Evolutionary conservation across 2,329 filamentous ascomycete genomes (phyloP).

Genomic region (Canariomyces notabilis): DNA sequence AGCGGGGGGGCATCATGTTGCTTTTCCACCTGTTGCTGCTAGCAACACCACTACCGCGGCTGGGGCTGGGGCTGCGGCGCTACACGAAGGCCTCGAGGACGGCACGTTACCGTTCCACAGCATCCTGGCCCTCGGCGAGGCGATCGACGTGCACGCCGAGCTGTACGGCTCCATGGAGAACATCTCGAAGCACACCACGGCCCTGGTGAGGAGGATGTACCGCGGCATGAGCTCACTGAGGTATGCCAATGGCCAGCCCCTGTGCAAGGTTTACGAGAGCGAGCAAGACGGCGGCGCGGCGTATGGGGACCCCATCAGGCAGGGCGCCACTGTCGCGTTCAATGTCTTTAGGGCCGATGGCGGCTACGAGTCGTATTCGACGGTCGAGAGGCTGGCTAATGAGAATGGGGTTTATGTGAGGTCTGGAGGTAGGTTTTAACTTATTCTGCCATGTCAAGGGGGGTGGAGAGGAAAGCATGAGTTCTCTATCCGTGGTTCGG

Average conservation of each 20-base stretch:
- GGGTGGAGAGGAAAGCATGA: neutral
- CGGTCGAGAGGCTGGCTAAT: conserved; percentile 56
- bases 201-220: conserved; percentile 47
- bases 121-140: conserved; percentile 57
- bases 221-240: conserved; percentile 42
- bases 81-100: conserved; percentile 61
- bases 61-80: conserved; percentile 30
- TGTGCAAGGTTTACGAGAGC: conserved; percentile 49
- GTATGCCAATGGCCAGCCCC: conserved; percentile 48
- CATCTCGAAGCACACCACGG: conserved; percentile 53
- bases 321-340: conserved; percentile 61
- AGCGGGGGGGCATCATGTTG: conserved; percentile 17
- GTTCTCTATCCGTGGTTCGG: neutral
- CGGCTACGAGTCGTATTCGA: conserved; percentile 49
- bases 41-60: conserved; percentile 14
- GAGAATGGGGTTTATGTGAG: conserved; percentile 53
- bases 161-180: conserved; percentile 55
- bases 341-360: conserved; percentile 53
- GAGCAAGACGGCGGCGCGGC: conserved; percentile 17
- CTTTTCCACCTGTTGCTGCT: too few species aligned
- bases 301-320: conserved; percentile 47
- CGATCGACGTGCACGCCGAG: conserved; percentile 50
- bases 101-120: conserved; percentile 62
- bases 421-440: conserved; percentile 43
- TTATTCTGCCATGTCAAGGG: neutral